Conservation (phyloP, 2,329 filamentous ascomycete genomes). For the Fusarium domesticum region DNA sequence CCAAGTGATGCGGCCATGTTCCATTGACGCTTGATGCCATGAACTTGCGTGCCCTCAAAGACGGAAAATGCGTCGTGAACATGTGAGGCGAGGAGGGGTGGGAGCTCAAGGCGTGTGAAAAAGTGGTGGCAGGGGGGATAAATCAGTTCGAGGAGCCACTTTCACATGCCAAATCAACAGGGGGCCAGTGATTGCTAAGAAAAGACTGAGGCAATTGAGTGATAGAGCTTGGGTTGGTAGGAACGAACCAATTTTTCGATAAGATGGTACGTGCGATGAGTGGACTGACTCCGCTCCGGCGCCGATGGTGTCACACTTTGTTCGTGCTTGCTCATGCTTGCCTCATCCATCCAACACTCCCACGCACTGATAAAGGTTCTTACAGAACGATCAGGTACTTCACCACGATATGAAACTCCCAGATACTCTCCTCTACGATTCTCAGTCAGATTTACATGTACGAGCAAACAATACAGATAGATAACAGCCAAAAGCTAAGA, state of each 20-base stretch:
- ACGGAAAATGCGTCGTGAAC: not conserved
- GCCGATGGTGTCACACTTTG: conserved; percentile 24
- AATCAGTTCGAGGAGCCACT: conserved; percentile 17
- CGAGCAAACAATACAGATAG: not conserved
- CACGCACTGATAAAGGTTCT: not conserved
- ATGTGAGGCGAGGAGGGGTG: not conserved
- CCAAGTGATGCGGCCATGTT: too few species aligned
- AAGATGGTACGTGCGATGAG: conserved; percentile 20
- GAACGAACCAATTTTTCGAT: not conserved
- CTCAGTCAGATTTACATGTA: too few species aligned
- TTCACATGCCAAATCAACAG: conserved; percentile 31
- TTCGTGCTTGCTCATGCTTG: not conserved
- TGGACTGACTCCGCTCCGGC: conserved; percentile 19
- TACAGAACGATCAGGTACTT: too few species aligned
- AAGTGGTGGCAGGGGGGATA: conserved; percentile 4
- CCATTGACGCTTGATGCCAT: too few species aligned
- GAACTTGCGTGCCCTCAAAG: not conserved
- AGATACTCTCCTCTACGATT: too few species aligned
- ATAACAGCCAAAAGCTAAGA: not conserved
- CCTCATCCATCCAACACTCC: not conserved
- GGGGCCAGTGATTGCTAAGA: conserved; percentile 1
- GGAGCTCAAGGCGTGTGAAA: conserved; percentile 1
- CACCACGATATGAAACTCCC: too few species aligned
- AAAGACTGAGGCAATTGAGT: not conserved
- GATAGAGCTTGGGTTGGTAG: not conserved